Base-by-base conservation (phyloP, 495 filamentous ascomycete genomes). In the Neurospora sublineolata region DNA sequence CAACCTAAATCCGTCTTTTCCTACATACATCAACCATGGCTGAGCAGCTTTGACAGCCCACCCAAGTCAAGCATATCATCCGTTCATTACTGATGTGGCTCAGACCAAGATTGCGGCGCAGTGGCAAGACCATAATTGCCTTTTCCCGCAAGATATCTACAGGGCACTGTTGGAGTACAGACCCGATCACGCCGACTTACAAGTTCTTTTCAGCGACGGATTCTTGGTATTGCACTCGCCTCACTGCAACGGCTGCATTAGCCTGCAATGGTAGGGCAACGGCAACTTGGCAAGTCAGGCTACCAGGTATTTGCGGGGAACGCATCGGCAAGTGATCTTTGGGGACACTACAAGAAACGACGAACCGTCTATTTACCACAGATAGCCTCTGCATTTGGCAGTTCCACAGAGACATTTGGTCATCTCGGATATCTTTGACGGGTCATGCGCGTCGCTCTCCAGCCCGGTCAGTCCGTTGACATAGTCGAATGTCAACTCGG, bases 401-500 rank as follows among this genome's bases (percentile, higher is more conserved):
- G 88, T 87, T 1, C 89, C 89, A 73, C 92, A 95, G 14, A 91
- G 79, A 80, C 92, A 95, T 67, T 80, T 82, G 3, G 89, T 83
- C 86, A 76, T 87, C 60, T 81, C 76, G 58, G 80, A 78, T 46
- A 76, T 77, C 73, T 85, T 83, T 68, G 76, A 74, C 33, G 85
- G 84, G 70, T 87, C 83, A 0, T 86, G 80, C 7, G 87, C 84
- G 18, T 85, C 83, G 12, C 83, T 80, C 14, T 86, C 82, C 64
- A 79, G 78, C 33, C 81, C 82, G 4, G 84, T 81, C 8, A 83
- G 75, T 3, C 85, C 86, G 67, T 89, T 87, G 67, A 89, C 86
- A 74, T 98, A 98, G 75, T 97, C 93, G 70, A 98, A 97, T 0
- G 92, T 96, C 12, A 98, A 75, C 77, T 98, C 94, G 7, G 88